Conservation (phyloP, 164 flowering plant genomes). For the Berberis thunbergii region DNA sequence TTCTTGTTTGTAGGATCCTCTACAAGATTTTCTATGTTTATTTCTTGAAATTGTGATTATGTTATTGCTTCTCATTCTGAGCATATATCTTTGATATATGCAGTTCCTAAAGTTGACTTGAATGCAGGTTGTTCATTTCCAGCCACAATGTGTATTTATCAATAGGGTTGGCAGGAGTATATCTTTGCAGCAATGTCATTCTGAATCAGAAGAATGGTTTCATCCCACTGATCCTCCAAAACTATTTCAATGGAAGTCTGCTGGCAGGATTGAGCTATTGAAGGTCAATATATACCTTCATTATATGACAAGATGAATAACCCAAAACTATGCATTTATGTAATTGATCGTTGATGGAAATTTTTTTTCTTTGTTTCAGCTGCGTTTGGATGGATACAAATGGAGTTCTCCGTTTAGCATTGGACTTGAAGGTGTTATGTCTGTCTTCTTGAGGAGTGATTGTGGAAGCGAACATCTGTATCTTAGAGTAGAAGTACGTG, state of each 20-base stretch:
- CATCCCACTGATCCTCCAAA: conserved; percentile 84
- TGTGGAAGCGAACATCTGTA: conserved; percentile 24
- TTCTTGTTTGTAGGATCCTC: too few relatives aligned
- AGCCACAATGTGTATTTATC: conserved; percentile 68
- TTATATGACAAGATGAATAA: not conserved
- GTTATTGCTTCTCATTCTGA: too few relatives aligned
- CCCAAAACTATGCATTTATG: not conserved
- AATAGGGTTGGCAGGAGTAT: conserved; percentile 67
- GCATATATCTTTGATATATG: not conserved
- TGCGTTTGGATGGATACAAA: conserved; percentile 63
- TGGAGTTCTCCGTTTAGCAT: conserved; percentile 94
- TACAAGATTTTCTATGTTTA: not conserved
- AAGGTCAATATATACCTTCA: conserved; percentile 39
- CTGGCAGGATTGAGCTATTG: conserved; percentile 58
- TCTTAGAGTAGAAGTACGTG: conserved; percentile 67
- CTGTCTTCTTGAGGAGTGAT: conserved; percentile 49
- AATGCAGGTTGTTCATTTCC: conserved; percentile 86
- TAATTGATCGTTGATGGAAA: not conserved
- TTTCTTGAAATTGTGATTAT: not conserved
- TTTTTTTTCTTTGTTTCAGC: conserved; percentile 26
- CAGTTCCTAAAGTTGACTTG: conserved; percentile 1
- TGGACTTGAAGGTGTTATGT: conserved; percentile 66
- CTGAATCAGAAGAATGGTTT: conserved; percentile 51
- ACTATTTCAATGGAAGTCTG: conserved; percentile 62
- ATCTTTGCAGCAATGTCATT: conserved; percentile 71